Percentiles rank a stretch among this genome's conserved stretches.
Conservation (phyloP, 2,329 filamentous ascomycete genomes). For the Simplicillium aogashimaense region DNA sequence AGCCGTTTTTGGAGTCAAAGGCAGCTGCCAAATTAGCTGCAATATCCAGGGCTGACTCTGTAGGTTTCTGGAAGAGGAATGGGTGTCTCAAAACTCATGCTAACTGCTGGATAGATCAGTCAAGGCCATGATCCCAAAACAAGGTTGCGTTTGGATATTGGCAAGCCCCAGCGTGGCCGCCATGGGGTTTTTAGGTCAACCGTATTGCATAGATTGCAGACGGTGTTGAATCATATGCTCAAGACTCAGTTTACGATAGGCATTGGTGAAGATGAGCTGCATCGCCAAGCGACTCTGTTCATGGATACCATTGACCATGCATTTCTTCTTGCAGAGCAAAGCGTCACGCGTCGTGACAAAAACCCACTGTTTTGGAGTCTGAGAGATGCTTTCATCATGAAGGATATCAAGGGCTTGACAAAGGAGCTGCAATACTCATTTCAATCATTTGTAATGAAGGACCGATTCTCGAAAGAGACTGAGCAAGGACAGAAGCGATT, state of each 20-base stretch:
- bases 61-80: conserved; percentile 9
- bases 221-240: conserved; percentile 19
- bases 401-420: conserved; percentile 38
- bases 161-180: conserved; percentile 13
- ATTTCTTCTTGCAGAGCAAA: conserved; percentile 31
- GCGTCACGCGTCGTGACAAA: conserved; percentile 24
- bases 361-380: conserved; percentile 50
- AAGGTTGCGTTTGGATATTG: conserved; percentile 16
- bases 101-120: conserved; percentile 13
- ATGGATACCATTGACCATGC: conserved; percentile 29
- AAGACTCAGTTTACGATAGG: conserved; percentile 15
- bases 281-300: conserved; percentile 35
- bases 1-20: conserved; percentile 1
- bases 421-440: conserved; percentile 59
- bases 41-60: conserved; percentile 13
- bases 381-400: conserved; percentile 47
- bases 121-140: conserved; percentile 23
- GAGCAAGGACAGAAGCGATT: conserved; percentile 52
- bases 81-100: no score
- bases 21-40: conserved; percentile 2
- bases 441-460: conserved; percentile 51
- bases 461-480: conserved; percentile 45
- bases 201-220: conserved; percentile 24
- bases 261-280: conserved; percentile 27
- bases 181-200: conserved; percentile 23